phyloP scores from a whole-genome alignment of 179 eudicot genomes.

The Nepenthes alata region DNA sequence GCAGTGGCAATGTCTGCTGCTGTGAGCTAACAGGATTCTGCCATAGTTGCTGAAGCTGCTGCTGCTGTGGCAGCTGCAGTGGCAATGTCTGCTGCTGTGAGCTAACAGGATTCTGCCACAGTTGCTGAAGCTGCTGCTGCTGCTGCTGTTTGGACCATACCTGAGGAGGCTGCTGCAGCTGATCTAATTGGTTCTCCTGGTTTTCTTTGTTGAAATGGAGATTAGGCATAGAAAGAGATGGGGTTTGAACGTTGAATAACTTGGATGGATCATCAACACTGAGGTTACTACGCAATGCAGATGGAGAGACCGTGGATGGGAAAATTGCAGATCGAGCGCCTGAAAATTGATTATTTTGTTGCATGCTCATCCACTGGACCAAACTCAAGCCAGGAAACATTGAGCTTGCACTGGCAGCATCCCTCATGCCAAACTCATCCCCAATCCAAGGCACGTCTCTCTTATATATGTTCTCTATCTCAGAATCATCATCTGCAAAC shows the following conservation, averaged over 20 bases:
- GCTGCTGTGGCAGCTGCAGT: conserved; percentile 22
- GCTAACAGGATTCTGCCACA: conserved; percentile 18
- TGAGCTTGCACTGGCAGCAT: conserved; percentile 57
- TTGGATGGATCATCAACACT: conserved; percentile 66
- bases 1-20: conserved; percentile 24
- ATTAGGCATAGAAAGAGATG: conserved; percentile 32
- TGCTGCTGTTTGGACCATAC: conserved; percentile 46
- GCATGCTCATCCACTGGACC: conserved; percentile 99
- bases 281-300: conserved; percentile 32
- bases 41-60: conserved; percentile 29
- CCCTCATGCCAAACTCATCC: conserved; percentile 66
- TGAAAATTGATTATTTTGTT: conserved; percentile 54
- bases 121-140: conserved; percentile 32
- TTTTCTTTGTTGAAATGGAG: conserved; percentile 45
- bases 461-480: conserved; percentile 57
- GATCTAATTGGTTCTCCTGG: conserved; percentile 42
- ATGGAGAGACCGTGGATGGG: conserved; percentile 39
- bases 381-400: conserved; percentile 87
- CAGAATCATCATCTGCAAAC: conserved; percentile 57
- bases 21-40: conserved; percentile 19
- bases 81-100: conserved; percentile 21
- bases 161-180: conserved; percentile 37
- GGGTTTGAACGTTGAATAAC: conserved; percentile 64
- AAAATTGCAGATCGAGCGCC: conserved; percentile 43
- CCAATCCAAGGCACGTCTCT: conserved; percentile 85